Evolutionary conservation across 108 stramenopile genomes (phyloP).

Genomic region (Cyclotella distinguenda): DNA sequence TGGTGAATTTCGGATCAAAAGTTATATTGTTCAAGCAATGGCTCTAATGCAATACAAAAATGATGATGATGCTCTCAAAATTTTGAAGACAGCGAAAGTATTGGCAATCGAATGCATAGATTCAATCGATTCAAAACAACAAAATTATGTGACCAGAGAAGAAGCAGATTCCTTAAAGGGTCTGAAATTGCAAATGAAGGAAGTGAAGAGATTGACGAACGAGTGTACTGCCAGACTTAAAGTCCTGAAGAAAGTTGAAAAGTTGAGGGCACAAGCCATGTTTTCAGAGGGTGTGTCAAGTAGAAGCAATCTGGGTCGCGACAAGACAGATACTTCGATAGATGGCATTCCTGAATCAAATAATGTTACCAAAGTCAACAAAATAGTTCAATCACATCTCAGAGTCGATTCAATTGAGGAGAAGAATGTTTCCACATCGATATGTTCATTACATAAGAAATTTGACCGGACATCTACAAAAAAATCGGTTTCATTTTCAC

Average conservation of each 20-base stretch:
- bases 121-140: constrained; percentile 10
- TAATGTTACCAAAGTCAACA: not conserved
- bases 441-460: constrained; percentile 8
- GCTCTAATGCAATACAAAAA: constrained; percentile 41
- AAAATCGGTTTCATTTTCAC: constrained; percentile 36
- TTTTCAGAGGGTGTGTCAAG: constrained; percentile 55
- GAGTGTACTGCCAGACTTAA: constrained; percentile 52
- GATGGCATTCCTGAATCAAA: not conserved
- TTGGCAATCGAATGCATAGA: constrained; percentile 46
- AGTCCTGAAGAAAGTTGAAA: constrained; percentile 48
- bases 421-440: not conserved
- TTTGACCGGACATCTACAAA: not conserved
- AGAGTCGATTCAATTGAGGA: not conserved
- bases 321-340: constrained; percentile 6
- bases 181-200: constrained; percentile 58
- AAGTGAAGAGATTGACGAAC: constrained; percentile 51
- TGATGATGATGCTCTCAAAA: constrained; percentile 24
- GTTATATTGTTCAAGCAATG: constrained; percentile 55
- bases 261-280: constrained; percentile 66
- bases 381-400: not conserved
- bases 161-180: constrained; percentile 41
- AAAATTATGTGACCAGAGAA: constrained; percentile 9
- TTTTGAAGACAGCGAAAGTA: constrained; percentile 49
- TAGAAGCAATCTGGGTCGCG: too few species aligned
- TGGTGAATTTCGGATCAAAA: constrained; percentile 79